Base-by-base conservation (phyloP, 2,329 filamentous ascomycete species). In the Helminthosporium solani region DNA sequence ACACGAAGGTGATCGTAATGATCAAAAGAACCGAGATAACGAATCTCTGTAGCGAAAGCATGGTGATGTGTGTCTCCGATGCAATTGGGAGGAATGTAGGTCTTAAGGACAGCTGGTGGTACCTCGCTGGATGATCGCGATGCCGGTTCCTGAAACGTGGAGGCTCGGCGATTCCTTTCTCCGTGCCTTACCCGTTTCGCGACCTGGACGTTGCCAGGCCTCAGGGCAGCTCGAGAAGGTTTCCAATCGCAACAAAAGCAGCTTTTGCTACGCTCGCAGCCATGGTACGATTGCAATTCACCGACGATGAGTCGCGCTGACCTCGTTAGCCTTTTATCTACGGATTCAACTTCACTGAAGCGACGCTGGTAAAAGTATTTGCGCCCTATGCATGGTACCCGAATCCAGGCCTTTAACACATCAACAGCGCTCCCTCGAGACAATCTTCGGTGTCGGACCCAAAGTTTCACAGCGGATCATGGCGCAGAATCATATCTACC, bases 401-500 rank as follows among this genome's bases (percentile, higher is more conserved):
- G 44, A 42, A 70, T 66, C 74, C 70, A 64, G 70, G 67, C 23
- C 19, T 45, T 49, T 61, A 45, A 58, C 47, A 33, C 35, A 18
- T 25, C 30, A 49, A 20, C 57, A 80, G 86, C 85, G 83, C 78
- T 84, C 82, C 38, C 86, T 99, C 56, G 81, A 68, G 49, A 64
- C 57, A 21, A 66, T 69, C 50, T 69, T 63, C 48, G 65, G 65
- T 47, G 64, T 67, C 48, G 66, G 64, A 8, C 61, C 64, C 50
- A 65, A 62, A 31, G 60, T 67, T 19, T 67, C 65, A 89, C 74
- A 80, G 40, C 83, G 85, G 34, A 84, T 99, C 59, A 86, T 97
- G 77, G 88, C 94, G 56, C 91, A 89, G 64, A 86, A 90, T 75
- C 85, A 86, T 60, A 95, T 99, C 67, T 88, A 96, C 74, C 85